These are phyloP conservation scores for Pseudogymnoascus sp. DNA, from an alignment of 2,329 filamentous ascomycete species.

Conservation along the genomic window DNA sequence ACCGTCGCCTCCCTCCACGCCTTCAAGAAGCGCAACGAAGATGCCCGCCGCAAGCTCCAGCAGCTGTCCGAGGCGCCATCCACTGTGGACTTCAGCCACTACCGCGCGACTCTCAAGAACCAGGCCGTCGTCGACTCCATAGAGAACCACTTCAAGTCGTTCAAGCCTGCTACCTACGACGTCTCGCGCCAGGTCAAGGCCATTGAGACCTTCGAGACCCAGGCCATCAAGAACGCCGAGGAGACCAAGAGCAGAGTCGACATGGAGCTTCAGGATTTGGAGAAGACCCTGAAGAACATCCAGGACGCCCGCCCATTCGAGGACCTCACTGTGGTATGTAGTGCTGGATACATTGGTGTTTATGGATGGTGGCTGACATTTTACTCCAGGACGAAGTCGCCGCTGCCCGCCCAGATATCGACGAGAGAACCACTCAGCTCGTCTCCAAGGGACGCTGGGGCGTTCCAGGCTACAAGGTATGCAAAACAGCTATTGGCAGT, in stretches of 20 bases:
- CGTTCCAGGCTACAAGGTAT: slow-evolving; percentile 97
- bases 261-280: slow-evolving; percentile 85
- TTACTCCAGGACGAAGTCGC: slow-evolving; percentile 80
- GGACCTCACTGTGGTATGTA: slow-evolving; percentile 95
- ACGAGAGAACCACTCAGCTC: slow-evolving; percentile 90
- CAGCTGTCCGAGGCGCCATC: slow-evolving; percentile 76
- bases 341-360: slow-evolving; percentile 65
- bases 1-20: slow-evolving; percentile 84
- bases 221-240: slow-evolving; percentile 94
- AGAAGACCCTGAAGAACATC: slow-evolving; percentile 95
- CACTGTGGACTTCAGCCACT: slow-evolving; percentile 85
- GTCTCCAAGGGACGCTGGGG: slow-evolving; percentile 97
- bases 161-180: slow-evolving; percentile 92
- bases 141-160: slow-evolving; percentile 86
- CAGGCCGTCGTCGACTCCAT: slow-evolving; percentile 91
- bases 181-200: slow-evolving; percentile 91
- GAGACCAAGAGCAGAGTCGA: slow-evolving; percentile 95
- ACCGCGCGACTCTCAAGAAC: slow-evolving; percentile 93
- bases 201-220: slow-evolving; percentile 94
- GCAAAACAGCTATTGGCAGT: slow-evolving; percentile 27
- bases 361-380: slow-evolving; percentile 12
- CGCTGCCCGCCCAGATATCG: slow-evolving; percentile 89
- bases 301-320: slow-evolving; percentile 93
- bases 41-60: slow-evolving; percentile 89
- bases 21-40: slow-evolving; percentile 99